These are phyloP conservation scores for Fusarium musae DNA, from an alignment of 2,329 filamentous ascomycete species.

Conservation along the genomic window DNA sequence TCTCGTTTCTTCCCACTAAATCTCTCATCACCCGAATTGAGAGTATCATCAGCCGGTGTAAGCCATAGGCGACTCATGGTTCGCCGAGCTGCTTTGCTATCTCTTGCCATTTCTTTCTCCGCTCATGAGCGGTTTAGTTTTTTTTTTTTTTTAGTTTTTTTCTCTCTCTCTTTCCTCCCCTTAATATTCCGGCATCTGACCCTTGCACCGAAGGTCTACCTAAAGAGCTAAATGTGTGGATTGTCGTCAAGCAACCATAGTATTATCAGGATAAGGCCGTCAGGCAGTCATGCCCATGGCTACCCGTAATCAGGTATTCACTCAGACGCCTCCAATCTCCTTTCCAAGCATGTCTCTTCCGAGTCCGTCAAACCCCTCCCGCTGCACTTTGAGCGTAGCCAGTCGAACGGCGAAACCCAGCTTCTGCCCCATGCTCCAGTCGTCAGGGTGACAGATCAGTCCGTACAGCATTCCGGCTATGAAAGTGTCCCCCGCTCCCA, in stretches of 20 bases:
- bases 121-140: constrained; percentile 13
- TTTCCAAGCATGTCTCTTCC: constrained; percentile 45
- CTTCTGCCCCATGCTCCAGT: constrained; percentile 61
- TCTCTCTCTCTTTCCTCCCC: background rate
- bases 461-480: constrained; percentile 76
- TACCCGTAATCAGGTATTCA: constrained; percentile 6
- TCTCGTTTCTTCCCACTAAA: constrained; percentile 34
- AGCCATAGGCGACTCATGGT: constrained; percentile 27
- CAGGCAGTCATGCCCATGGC: constrained; percentile 13
- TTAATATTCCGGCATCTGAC: constrained; percentile 24
- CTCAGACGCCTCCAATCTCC: constrained; percentile 27
- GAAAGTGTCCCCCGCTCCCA: constrained; percentile 82
- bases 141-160: background rate
- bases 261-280: constrained; percentile 26
- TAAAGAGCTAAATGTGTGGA: constrained; percentile 8
- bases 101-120: background rate
- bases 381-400: constrained; percentile 74
- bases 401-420: constrained; percentile 72
- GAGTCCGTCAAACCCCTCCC: constrained; percentile 71
- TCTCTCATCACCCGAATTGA: constrained; percentile 30
- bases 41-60: constrained; percentile 26
- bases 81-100: constrained; percentile 13
- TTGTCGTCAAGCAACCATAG: constrained; percentile 29
- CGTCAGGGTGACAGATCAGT: constrained; percentile 59
- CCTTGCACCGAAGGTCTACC: constrained; percentile 31